phyloP scores from a whole-genome alignment of 148 eudicot species.

The Cornus florida region DNA sequence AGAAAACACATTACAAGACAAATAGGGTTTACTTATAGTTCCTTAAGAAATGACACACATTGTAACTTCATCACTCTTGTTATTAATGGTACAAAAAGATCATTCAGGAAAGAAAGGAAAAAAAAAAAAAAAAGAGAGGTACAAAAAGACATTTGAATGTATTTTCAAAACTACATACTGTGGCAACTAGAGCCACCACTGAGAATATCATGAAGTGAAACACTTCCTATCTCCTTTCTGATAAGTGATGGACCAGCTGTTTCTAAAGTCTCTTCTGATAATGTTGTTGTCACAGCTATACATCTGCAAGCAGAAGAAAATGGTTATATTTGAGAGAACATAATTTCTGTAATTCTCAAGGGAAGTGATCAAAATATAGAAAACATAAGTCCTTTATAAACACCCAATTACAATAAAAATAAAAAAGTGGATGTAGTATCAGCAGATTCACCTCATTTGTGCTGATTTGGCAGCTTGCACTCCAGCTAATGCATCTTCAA shows the following conservation, averaged over 20 bases:
- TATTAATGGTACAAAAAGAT: constrained; percentile 18
- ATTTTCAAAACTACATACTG: constrained; percentile 75
- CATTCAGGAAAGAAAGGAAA: no score
- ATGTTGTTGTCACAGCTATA: constrained; percentile 92
- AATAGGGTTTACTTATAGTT: constrained; percentile 15
- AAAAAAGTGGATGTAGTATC: neutral
- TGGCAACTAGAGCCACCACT: constrained; percentile 72
- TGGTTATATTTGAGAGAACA: neutral
- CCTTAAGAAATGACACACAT: constrained; percentile 15
- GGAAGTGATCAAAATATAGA: neutral
- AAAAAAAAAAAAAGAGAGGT: neutral
- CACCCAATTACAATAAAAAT: neutral
- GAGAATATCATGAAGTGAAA: constrained; percentile 80
- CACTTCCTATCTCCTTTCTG: constrained; percentile 80
- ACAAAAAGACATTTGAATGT: constrained; percentile 23
- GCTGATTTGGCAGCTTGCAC: constrained; percentile 97
- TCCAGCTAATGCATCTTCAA: constrained; percentile 98
- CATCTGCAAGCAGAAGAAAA: constrained; percentile 60
- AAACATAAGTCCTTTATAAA: constrained; percentile 2
- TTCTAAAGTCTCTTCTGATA: constrained; percentile 70
- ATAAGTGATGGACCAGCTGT: constrained; percentile 76
- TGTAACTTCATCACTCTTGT: constrained; percentile 4
- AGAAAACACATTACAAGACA: constrained; percentile 26
- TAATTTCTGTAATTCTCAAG: neutral
- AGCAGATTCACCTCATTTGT: constrained; percentile 68